A percentile compares a stretch with the other conserved stretches of the same genome.
These are phyloP conservation scores for Fusarium pseudocircinatum DNA, from an alignment of 2,329 filamentous ascomycete genomes.

Conservation along the genomic window DNA sequence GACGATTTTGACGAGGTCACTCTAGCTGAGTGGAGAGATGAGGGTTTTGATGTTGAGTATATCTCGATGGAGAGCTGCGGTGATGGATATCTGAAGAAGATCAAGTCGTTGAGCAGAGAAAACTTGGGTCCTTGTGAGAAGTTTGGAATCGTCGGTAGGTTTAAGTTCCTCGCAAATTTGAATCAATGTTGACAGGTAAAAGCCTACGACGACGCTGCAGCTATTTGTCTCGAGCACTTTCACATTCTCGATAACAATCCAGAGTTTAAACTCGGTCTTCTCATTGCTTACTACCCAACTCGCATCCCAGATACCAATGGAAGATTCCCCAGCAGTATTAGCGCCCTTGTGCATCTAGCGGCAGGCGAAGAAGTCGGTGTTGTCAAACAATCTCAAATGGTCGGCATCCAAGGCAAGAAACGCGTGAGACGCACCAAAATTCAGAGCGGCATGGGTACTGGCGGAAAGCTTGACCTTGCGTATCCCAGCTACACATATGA, in stretches of 20 bases:
- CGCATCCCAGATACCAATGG: constrained; percentile 55
- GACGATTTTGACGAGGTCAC: constrained; percentile 54
- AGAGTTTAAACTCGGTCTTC: constrained; percentile 53
- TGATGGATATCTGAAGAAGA: constrained; percentile 48
- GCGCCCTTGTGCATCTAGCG: constrained; percentile 53
- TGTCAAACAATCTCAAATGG: constrained; percentile 54
- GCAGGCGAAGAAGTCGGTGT: constrained; percentile 52
- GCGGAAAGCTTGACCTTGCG: constrained; percentile 48
- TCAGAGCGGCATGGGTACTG: constrained; percentile 50
- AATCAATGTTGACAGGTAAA: not conserved
- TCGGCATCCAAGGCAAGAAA: constrained; percentile 57
- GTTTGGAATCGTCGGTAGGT: constrained; percentile 55
- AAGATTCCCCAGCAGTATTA: constrained; percentile 52
- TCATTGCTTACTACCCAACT: constrained; percentile 58
- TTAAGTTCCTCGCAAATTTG: rapidly evolving
- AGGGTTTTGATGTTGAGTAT: constrained; percentile 57
- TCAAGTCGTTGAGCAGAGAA: constrained; percentile 47
- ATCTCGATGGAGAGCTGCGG: constrained; percentile 50
- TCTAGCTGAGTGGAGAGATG: constrained; percentile 52
- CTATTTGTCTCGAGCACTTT: constrained; percentile 55
- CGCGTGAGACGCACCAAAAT: constrained; percentile 48
- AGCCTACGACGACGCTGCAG: constrained; percentile 53
- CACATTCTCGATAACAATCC: constrained; percentile 57
- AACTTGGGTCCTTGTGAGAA: constrained; percentile 54
- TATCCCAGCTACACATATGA: constrained; percentile 55